Evolutionary conservation across 805 yeast genomes (phyloP).

Genomic region (Teunomyces pallodes): DNA sequence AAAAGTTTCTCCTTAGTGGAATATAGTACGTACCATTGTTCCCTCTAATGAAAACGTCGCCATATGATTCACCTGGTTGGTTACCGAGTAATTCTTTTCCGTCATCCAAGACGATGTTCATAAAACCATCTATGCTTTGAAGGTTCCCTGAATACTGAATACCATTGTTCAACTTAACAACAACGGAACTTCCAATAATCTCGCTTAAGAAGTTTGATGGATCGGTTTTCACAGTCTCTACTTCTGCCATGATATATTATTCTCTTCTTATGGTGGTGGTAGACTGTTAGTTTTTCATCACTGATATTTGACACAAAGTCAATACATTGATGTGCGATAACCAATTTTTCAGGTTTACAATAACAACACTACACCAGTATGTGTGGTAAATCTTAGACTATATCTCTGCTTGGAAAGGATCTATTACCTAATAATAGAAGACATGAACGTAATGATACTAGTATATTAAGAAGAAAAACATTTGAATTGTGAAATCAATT

Average conservation of each 20-base stretch:
- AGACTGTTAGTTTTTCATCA: neutral
- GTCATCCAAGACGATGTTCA: conserved; percentile 86
- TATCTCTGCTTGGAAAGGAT: too few relatives aligned
- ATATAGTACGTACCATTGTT: conserved; percentile 62
- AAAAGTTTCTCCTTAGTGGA: neutral
- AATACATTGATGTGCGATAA: neutral
- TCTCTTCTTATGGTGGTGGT: neutral
- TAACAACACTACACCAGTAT: too few relatives aligned
- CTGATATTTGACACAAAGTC: neutral
- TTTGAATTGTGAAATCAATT: neutral
- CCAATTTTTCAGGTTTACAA: neutral
- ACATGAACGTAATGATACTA: neutral
- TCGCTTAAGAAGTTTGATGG: conserved; percentile 79
- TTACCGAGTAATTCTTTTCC: conserved; percentile 65
- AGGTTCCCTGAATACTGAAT: conserved; percentile 67
- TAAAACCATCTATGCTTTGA: conserved; percentile 93
- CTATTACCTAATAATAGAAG: too few relatives aligned
- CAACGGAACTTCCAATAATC: conserved; percentile 75
- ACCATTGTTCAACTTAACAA: conserved; percentile 84
- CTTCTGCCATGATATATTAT: conserved; percentile 6
- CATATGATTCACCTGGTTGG: conserved; percentile 49
- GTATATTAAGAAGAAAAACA: neutral
- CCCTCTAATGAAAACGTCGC: conserved; percentile 85
- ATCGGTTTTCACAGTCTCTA: conserved; percentile 35
- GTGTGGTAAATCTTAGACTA: too few relatives aligned